Evolutionary conservation across 305 asterid species (phyloP).

Genomic region (Fraxinus floribunda): DNA sequence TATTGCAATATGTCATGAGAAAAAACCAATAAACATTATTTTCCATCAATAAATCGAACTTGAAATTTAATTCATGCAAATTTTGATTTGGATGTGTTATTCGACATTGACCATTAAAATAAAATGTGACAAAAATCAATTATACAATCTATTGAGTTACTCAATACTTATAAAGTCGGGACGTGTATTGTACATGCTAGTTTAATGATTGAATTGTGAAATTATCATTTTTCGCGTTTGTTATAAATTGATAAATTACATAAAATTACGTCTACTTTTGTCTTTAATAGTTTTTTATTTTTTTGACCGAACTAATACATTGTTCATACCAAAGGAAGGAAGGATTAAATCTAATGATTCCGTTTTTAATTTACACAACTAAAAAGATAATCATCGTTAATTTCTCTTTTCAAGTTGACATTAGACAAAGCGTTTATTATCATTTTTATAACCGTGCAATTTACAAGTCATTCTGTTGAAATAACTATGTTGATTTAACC

Average conservation of each 20-base stretch:
- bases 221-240: background rate
- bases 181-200: background rate
- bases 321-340: background rate
- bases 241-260: background rate
- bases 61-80: background rate
- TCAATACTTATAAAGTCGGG: background rate
- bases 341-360: background rate
- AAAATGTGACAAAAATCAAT: background rate
- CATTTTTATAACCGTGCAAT: background rate
- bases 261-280: background rate
- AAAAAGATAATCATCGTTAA: background rate
- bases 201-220: background rate
- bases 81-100: background rate
- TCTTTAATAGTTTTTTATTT: background rate
- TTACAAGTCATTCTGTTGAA: background rate
- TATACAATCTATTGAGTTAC: background rate
- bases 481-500: background rate
- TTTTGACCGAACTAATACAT: background rate
- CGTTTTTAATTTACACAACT: background rate
- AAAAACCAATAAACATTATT: background rate
- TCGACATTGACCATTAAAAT: background rate
- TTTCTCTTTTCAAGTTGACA: background rate
- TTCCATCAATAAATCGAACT: background rate
- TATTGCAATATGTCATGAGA: background rate
- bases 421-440: background rate